A percentile compares a stretch with the other conserved stretches of the same genome.
Conservation (phyloP, 345 rosid genomes). For the Lumnitzera racemosa region DNA sequence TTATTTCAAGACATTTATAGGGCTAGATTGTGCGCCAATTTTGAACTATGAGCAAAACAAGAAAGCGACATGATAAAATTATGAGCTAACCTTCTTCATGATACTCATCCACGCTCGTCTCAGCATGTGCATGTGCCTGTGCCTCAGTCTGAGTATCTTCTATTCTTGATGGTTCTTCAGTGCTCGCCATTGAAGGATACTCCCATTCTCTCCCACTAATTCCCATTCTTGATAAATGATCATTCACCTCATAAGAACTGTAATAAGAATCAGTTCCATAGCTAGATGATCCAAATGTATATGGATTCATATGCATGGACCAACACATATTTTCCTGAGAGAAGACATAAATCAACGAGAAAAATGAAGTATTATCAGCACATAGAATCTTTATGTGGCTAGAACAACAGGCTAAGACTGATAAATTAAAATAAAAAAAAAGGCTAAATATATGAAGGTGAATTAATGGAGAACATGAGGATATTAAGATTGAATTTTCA, state of each 20-base stretch:
- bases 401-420: no score
- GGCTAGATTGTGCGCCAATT: no score
- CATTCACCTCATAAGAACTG: constrained; percentile 35
- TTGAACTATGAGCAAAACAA: no score
- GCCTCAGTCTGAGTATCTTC: constrained; percentile 20
- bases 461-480: no score
- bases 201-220: constrained; percentile 40
- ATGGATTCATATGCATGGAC: constrained; percentile 46
- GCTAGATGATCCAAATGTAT: constrained; percentile 51
- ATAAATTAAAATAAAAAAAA: no score
- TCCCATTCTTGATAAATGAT: constrained; percentile 39
- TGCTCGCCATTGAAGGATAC: constrained; percentile 23
- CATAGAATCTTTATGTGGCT: neutral
- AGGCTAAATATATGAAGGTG: no score
- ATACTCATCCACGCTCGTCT: constrained; percentile 13
- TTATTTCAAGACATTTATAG: no score
- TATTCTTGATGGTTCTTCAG: constrained; percentile 27
- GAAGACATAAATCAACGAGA: neutral
- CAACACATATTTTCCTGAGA: constrained; percentile 43
- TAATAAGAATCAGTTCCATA: constrained; percentile 34
- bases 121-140: constrained; percentile 25
- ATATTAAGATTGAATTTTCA: no score
- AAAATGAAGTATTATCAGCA: neutral
- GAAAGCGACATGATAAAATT: neutral
- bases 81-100: constrained; percentile 46